phyloP scores from a whole-genome alignment of 1,139 yeast genomes.

The Blastobotrys indianensis region DNA sequence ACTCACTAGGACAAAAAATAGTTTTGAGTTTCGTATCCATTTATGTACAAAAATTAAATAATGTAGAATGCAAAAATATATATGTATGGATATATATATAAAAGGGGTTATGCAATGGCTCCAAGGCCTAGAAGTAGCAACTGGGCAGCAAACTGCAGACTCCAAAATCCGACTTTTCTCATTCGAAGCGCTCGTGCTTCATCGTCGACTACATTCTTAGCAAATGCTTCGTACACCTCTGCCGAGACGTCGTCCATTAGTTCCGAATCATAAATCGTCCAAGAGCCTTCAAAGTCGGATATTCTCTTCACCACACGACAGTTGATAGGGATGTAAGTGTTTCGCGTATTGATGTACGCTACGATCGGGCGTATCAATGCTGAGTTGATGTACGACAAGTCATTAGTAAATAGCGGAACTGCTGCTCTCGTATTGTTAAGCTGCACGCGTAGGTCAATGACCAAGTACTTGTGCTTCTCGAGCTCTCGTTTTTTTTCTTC shows the following conservation, averaged over 20 bases:
- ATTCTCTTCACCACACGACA: constrained; percentile 78
- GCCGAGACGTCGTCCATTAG: constrained; percentile 88
- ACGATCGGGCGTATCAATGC: constrained; percentile 93
- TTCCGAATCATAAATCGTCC: constrained; percentile 91
- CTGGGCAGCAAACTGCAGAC: constrained; percentile 78
- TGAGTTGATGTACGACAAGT: constrained; percentile 79
- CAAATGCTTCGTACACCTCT: constrained; percentile 88
- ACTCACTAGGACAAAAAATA: too few species aligned
- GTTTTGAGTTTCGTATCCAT: too few species aligned
- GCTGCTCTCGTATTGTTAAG: constrained; percentile 82
- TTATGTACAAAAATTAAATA: too few species aligned
- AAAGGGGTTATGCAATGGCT: constrained; percentile 38
- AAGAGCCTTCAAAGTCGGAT: constrained; percentile 84
- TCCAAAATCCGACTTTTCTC: constrained; percentile 89
- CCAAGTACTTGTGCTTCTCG: constrained; percentile 49
- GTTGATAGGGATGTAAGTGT: constrained; percentile 81
- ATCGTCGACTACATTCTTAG: constrained; percentile 81
- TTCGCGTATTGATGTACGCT: constrained; percentile 84
- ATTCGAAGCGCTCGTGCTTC: constrained; percentile 65
- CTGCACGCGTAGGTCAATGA: constrained; percentile 70
- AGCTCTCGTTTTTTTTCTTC: constrained; percentile 29
- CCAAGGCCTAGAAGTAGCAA: constrained; percentile 77
- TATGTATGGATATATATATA: too few species aligned
- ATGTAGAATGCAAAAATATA: neutral
- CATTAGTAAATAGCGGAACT: constrained; percentile 80